Evolutionary conservation across 306 rosid genomes (phyloP), one percentile per base, ranked within the genome.

Genomic region (Cyamopsis tetragonoloba): DNA sequence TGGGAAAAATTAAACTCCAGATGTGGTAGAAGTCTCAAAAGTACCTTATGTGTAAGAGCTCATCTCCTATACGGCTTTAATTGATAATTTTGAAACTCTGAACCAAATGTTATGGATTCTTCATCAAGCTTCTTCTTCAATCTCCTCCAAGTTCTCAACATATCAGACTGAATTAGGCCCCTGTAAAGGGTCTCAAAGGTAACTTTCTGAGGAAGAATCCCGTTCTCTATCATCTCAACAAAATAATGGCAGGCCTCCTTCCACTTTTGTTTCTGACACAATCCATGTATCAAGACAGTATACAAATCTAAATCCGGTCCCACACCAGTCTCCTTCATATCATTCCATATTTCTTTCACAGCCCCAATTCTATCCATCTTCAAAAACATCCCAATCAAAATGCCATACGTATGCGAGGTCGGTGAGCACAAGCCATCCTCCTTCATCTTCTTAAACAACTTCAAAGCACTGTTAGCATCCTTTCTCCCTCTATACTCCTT

Each of bases 131-230:
- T 92, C 82, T 86, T 89, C 93, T 87, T 87, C 82, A 92, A 83
- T 65, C 96, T 86, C 77, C 91, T 83, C 98, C 98, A 92, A 66
- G 93, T 92, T 79, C 89, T 87, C 86, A 89, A 76, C 96, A 79
- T 92, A 66, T 89, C 93, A 46, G 95, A 77, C 71, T 89, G 96
- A 77, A 92, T 86, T 2, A 89, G 67, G 35, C 98, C 98, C 51
- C 68, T 81, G 62, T 92, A 92, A 22, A 92, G 93, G 7, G 79
- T 89, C 91, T 92, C 87, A 56, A 92, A 92, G 20, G 98, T 92
- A 69, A 86, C 73, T 70, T 81, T 89, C 74, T 79, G 96, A 71
- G 96, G 96, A 61, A 92, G 96, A 85, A 89, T 77, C 14, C 98
- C 98, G 41, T 77, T 89, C 76, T 92, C 93, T 66, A 92, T 89